Evolutionary conservation across 2,329 filamentous ascomycete species (phyloP), one percentile per base, ranked within the genome.

Genomic region (Pseudogymnoascus pannorum): DNA sequence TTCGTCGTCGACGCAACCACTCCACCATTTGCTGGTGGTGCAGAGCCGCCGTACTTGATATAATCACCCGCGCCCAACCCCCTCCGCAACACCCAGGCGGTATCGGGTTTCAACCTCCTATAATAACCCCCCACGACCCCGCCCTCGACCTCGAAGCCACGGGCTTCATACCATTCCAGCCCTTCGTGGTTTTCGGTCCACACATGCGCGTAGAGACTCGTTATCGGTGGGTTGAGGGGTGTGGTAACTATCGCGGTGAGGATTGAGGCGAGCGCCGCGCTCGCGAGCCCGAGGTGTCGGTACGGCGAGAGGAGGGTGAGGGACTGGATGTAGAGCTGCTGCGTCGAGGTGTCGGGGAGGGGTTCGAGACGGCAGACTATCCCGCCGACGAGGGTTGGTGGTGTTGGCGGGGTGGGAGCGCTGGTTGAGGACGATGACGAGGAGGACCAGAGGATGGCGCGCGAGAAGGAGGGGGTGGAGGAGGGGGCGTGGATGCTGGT

Each of bases 121-220:
- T 88, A 88, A 70, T 88, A 88, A 2, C 79, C 80, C 33, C 76
- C 71, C 8, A 86, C 70, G 35, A 76, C 71, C 11, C 66, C 68
- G 12, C 75, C 77, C 57, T 79, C 75, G 58, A 76, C 75, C 62
- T 69, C 68, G 70, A 88, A 88, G 2, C 84, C 83, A 8, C 83
- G 78, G 22, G 77, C 76, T 31, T 75, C 68, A 72, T 88, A 88
- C 85, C 86, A 88, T 62, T 76, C 76, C 64, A 87, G 72, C 0
- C 80, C 86, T 18, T 87, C 85, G 2, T 80, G 78, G 70, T 87
- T 87, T 63, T 84, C 79, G 9, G 85, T 85, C 86, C 86, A 88
- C 14, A 88, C 86, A 70, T 88, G 86, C 4, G 86, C 86, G 65
- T 84, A 87, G 14, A 86, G 75, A 44, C 76, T 76, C 57, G 68